phyloP scores from a whole-genome alignment of 176 grass and related monocot species.

The Eragrostis nindensis region DNA sequence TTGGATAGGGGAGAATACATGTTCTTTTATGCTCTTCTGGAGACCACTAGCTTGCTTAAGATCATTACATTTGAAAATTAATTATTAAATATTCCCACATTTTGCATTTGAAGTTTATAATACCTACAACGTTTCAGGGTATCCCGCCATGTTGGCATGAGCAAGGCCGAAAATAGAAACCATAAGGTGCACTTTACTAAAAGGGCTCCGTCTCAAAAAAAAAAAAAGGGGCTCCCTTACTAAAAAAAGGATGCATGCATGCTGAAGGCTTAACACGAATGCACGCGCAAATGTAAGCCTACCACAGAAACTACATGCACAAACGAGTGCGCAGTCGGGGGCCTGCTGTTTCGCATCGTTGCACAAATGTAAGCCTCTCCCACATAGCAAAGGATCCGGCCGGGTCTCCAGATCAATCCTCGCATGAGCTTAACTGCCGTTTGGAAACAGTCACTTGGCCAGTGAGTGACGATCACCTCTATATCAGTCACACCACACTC shows the following conservation, averaged over 20 bases:
- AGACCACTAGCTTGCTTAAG: no score
- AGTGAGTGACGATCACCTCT: background rate
- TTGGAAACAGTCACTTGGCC: constrained; percentile 22
- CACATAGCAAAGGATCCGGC: background rate
- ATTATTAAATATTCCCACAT: no score
- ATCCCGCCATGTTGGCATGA: background rate
- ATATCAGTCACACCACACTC: background rate
- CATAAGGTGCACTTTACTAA: background rate
- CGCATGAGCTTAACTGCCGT: background rate
- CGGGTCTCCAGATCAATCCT: background rate
- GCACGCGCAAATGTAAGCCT: background rate
- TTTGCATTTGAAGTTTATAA: no score
- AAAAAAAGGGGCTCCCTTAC: no score
- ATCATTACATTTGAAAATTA: no score
- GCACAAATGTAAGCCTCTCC: background rate
- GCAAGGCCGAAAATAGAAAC: background rate
- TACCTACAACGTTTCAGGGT: no score
- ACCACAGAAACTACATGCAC: no score
- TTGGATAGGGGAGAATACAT: no score
- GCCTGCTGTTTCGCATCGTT: background rate
- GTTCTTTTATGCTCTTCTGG: no score
- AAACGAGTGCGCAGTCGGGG: background rate
- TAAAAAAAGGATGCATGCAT: background rate
- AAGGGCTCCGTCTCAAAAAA: no score
- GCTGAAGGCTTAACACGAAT: background rate